phyloP scores from a whole-genome alignment of 352 stramenopile genomes.

The Thalassiosira mediterranea region DNA sequence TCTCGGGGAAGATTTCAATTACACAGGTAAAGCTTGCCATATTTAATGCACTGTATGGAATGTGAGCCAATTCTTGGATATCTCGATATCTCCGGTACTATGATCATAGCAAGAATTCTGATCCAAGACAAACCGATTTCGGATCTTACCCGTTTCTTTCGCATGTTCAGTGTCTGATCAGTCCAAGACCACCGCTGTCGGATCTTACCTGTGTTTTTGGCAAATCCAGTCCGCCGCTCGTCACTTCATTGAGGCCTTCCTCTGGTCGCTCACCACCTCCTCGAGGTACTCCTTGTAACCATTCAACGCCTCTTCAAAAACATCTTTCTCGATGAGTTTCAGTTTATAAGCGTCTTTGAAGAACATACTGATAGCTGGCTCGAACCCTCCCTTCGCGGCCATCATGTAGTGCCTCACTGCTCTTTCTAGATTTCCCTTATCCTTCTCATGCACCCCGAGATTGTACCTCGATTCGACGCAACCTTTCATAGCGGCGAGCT shows the following conservation, averaged over 20 bases:
- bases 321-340: background rate
- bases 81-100: no score
- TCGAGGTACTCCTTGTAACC: background rate
- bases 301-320: background rate
- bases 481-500: slow-evolving; percentile 1
- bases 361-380: background rate
- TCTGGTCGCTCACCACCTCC: background rate
- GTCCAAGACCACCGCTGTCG: no score
- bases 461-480: background rate
- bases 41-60: no score
- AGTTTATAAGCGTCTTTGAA: background rate
- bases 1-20: no score
- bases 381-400: background rate
- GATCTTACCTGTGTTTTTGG: no score
- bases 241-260: no score
- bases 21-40: no score
- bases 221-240: background rate
- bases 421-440: background rate
- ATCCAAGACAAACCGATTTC: no score
- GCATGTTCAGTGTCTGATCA: no score
- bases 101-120: no score
- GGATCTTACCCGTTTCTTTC: no score
- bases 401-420: slow-evolving; percentile 3
- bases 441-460: background rate
- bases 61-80: no score